A percentile compares a stretch with the other conserved stretches of the same genome.
phyloP scores from a whole-genome alignment of 139 green algal genomes.

The Asterochloris sp. region DNA sequence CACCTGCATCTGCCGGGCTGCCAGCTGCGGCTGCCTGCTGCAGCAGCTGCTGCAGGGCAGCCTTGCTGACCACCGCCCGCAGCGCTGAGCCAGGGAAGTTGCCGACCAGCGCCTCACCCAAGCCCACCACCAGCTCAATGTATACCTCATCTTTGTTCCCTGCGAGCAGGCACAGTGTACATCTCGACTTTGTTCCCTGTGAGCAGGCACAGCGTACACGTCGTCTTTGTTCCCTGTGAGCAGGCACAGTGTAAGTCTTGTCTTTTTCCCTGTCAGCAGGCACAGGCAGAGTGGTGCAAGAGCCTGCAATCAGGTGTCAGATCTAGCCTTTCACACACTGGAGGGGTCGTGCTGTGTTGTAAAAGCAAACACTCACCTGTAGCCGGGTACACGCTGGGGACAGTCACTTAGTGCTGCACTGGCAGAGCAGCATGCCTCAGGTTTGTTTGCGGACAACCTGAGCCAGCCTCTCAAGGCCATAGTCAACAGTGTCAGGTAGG shows the following conservation, averaged over 20 bases:
- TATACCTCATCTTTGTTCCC: slow-evolving; percentile 33
- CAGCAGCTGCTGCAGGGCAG: not conserved
- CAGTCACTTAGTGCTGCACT: too few relatives aligned
- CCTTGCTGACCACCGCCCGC: slow-evolving; percentile 40
- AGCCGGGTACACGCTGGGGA: too few relatives aligned
- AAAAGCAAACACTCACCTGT: too few relatives aligned
- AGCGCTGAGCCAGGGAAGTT: slow-evolving; percentile 54
- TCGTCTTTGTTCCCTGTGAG: slow-evolving; percentile 25
- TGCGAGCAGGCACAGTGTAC: slow-evolving; percentile 12
- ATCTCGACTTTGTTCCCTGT: slow-evolving; percentile 34
- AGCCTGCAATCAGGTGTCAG: too few relatives aligned
- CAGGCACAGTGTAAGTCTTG: slow-evolving; percentile 32
- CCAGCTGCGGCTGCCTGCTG: not conserved
- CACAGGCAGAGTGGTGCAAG: too few relatives aligned
- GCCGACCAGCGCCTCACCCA: slow-evolving; percentile 66
- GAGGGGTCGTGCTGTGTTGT: too few relatives aligned
- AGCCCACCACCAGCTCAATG: slow-evolving; percentile 49
- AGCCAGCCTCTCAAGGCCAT: too few relatives aligned
- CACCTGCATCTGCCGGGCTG: slow-evolving; percentile 6
- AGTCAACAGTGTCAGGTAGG: not conserved
- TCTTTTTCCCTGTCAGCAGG: slow-evolving; percentile 18
- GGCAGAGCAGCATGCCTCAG: too few relatives aligned
- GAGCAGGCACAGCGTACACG: slow-evolving; percentile 25
- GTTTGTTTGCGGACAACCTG: too few relatives aligned
- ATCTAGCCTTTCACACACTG: too few relatives aligned